Evolutionary conservation across 2,329 filamentous ascomycete genomes (phyloP), one percentile per base, ranked within the genome.

Genomic region (Endoconidiophora polonica): DNA sequence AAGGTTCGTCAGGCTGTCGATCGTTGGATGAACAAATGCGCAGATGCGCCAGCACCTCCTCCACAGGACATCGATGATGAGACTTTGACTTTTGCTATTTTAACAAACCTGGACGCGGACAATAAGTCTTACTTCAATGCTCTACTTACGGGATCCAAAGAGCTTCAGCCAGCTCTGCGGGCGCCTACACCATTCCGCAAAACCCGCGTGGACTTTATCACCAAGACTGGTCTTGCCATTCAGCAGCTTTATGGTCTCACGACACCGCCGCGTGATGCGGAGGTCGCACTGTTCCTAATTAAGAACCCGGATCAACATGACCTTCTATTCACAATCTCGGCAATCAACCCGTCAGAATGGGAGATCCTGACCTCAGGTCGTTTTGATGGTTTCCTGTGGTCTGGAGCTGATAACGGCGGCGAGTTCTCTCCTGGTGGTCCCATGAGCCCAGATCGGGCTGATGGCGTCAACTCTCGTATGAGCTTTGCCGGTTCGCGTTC

Each of bases 321-420:
- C 59, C 78, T 94, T 29, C 76, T 96, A 2, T 80, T 86, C 39
- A 94, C 90, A 0, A 73, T 95, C 46, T 81, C 84, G 36, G 86
- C 88, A 48, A 91, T 96, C 57, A 91, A 83, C 60, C 76, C 80
- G 44, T 83, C 85, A n/a, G 90, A 96, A 64, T 96, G 90, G 90
- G 90, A 95, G 55, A 94, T 96, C 50, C 72, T 96, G 10, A 86
- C 83, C 3, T 95, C 90, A 0, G 90, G 90, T 24, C 83, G 90
- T 24, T 96, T 96, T 58, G 88, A 95, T 60, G 90, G 90, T 3
- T 96, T 96, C 65, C 72, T 95, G 18, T 94, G 90, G 78, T 94
- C 86, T 42, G 90, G 90, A 20, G 86, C 86, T 5, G 88, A 95
- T 48, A 62, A 58, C n/a, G 73, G 75, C 23, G 69, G 71, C 40